Base-by-base conservation (phyloP, 2,329 filamentous ascomycete species). In the Diaporthe citriasiana region DNA sequence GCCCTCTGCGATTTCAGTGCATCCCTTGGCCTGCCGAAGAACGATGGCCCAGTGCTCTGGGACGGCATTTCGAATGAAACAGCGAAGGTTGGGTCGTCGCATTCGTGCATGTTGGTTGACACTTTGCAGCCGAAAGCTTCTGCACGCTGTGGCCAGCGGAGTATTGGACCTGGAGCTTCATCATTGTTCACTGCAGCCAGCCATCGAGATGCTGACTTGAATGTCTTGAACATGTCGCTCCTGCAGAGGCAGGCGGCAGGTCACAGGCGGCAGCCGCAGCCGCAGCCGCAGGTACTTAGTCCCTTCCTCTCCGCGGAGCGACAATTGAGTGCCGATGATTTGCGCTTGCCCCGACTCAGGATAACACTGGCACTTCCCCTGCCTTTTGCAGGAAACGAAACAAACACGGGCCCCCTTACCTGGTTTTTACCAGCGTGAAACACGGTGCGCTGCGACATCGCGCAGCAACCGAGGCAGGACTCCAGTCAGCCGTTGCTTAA, bases 351-450 rank as follows among this genome's bases (percentile, higher is more conserved):
- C 60, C 60, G 60, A 66, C 27, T 66, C 60, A 51, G 42, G 2
- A 47, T 35, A 25, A 50, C 42, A 50, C 60, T 66, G 38, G 7
- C 1, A 7, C 27, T 22, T 35, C 60, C 45, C 63, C 63, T 51
- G 63, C 63, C 30, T 33, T 51, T 22, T 66, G 38, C 63, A 66
- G 63, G 63, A 66, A 66, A 66, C 63, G 63, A 66, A 66, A 66
- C 63, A 66, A 47, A 66, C 63, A 66, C 63, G 63, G 63, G 45
- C 63, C 63, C 45, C 63, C 63, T 51, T 51, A 7, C 60, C 60
- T 66, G 19, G 12, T 25, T 25, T 17, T 38, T 19, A 4, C 17
- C 63, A 68, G 63, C 33, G 33, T 68, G 47, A 68, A 68, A 68
- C 63, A 40, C 45, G 63, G 47, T 33, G 9, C 63, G n/a, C 19